phyloP scores from a whole-genome alignment of 306 rosid genomes.

The Ormosia semicastrata region DNA sequence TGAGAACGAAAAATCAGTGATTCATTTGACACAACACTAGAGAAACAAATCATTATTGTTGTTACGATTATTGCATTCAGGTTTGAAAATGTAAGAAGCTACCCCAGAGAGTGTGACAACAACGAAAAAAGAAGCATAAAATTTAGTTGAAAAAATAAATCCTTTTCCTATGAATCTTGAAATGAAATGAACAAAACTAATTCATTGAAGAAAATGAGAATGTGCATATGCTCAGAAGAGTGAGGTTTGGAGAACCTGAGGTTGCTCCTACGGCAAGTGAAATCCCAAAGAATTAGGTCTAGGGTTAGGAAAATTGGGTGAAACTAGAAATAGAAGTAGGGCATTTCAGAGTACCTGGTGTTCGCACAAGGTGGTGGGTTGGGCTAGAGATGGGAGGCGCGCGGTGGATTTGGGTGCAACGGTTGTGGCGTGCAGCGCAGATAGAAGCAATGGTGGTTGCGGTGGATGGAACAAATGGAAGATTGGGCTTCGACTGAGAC shows the following conservation, averaged over 20 bases:
- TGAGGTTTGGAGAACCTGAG: conserved; percentile 7
- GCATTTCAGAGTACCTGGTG: too few species aligned
- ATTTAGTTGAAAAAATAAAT: background rate
- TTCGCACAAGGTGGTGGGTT: too few species aligned
- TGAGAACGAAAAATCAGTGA: background rate
- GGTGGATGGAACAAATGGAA: too few species aligned
- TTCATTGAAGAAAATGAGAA: background rate
- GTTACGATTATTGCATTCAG: background rate
- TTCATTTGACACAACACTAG: too few species aligned
- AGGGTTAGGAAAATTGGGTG: too few species aligned
- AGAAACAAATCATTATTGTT: background rate
- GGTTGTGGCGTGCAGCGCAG: too few species aligned
- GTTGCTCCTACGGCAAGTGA: conserved; percentile 34
- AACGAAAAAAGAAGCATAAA: background rate
- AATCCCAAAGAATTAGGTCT: too few species aligned
- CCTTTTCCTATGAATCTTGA: background rate
- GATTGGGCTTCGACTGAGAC: too few species aligned
- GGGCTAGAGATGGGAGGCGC: too few species aligned
- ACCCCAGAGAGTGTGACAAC: background rate
- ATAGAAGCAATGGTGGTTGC: too few species aligned
- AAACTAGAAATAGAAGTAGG: too few species aligned
- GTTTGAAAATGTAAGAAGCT: background rate
- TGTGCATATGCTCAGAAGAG: background rate
- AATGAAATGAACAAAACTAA: background rate
- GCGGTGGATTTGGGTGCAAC: too few species aligned